Evolutionary conservation across 495 filamentous ascomycete genomes (phyloP).

Genomic region (Amorphotheca resinae): DNA sequence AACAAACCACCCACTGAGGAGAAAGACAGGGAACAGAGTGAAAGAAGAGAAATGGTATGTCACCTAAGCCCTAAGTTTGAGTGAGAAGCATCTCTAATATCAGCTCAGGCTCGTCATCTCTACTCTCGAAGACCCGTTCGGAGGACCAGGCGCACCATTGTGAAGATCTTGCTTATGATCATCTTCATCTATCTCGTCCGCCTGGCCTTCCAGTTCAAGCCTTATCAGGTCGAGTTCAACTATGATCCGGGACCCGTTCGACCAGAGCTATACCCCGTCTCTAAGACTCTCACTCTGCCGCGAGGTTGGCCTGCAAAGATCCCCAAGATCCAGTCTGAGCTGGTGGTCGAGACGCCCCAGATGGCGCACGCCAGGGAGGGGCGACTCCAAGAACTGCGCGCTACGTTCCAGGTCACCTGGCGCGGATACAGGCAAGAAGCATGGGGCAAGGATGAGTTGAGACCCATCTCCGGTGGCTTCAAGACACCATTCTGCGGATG

Average conservation of each 20-base stretch:
- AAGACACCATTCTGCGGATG: constrained; percentile 81
- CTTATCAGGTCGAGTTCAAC: too few relatives aligned
- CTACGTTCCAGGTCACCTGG: constrained; percentile 70
- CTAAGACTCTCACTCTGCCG: constrained; percentile 6
- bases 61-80: too few relatives aligned
- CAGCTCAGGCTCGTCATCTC: neutral
- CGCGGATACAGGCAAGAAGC: constrained; percentile 70
- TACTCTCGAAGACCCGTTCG: neutral
- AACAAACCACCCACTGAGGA: too few relatives aligned
- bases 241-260: constrained; percentile 13
- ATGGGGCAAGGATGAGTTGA: constrained; percentile 78
- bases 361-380: constrained; percentile 45
- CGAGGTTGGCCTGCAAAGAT: constrained; percentile 6
- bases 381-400: constrained; percentile 54
- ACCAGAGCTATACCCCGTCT: constrained; percentile 15
- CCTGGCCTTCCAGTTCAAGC: too few relatives aligned
- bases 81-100: neutral
- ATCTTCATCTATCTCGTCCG: neutral
- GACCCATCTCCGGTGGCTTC: constrained; percentile 48
- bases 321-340: constrained; percentile 16
- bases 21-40: too few relatives aligned
- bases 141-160: neutral
- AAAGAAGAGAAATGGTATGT: too few relatives aligned
- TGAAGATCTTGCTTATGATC: neutral
- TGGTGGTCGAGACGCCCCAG: constrained; percentile 3